phyloP scores from a whole-genome alignment of 202 grass and related monocot species.

The Schoenoplectus tabernaemontani region DNA sequence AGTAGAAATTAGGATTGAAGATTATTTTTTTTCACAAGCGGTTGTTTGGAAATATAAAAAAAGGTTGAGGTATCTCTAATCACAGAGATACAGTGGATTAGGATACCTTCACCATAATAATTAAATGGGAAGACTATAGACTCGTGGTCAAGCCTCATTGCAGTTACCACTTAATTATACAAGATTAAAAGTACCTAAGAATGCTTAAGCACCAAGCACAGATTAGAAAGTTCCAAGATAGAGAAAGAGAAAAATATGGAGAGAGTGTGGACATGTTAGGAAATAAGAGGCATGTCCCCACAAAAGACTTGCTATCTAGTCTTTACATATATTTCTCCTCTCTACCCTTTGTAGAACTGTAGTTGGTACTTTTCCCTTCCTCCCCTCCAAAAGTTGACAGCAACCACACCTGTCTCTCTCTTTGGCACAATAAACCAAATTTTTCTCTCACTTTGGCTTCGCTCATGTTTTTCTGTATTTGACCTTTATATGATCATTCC shows the following conservation, averaged over 20 bases:
- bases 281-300: slow-evolving; percentile 30
- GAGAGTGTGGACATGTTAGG: not conserved
- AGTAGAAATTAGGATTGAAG: not conserved
- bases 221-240: slow-evolving; percentile 16
- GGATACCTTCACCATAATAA: not conserved
- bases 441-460: not conserved
- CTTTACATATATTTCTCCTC: slow-evolving; percentile 2
- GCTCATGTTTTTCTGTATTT: not conserved
- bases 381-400: slow-evolving; percentile 21
- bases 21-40: not conserved
- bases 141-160: slow-evolving; percentile 1
- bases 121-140: not conserved
- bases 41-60: slow-evolving; percentile 1
- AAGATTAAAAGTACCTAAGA: not conserved
- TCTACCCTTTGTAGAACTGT: not conserved
- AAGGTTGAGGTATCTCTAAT: not conserved
- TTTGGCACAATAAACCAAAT: not conserved
- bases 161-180: not conserved
- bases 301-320: slow-evolving; percentile 11
- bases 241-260: not conserved
- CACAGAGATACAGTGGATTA: not conserved
- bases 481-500: not conserved
- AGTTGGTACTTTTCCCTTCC: slow-evolving; percentile 16
- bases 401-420: slow-evolving; percentile 19
- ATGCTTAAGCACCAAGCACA: not conserved